Evolutionary conservation across 345 rosid species (phyloP), one percentile per base, ranked within the genome.

Genomic region (Cardiospermum halicacabum): DNA sequence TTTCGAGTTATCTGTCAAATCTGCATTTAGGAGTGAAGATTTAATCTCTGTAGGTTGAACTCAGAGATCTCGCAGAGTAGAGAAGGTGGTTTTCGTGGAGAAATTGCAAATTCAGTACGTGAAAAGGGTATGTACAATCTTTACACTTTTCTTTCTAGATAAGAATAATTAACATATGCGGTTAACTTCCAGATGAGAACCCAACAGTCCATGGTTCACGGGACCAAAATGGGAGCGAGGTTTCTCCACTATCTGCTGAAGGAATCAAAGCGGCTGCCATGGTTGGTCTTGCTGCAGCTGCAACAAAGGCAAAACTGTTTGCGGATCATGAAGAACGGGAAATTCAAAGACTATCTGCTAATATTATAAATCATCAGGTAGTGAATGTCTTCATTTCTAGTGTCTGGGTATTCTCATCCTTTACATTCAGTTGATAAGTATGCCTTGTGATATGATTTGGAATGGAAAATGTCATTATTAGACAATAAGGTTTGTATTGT

Each of bases 281-380:
- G 82, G 92, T 78, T 43, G 97, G 99, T 69, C 89, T 94, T 77
- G 76, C 96, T 66, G 96, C 97, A 68, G 96, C 99, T 50, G 97
- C 99, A 57, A 91, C 85, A 27, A 94, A 94, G 77, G 92, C 96
- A 42, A 94, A 94, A 74, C 75, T 91, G 72, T 94, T 94, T 84
- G 97, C 99, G 0, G 99, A 94, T 77, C 99, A 94, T 69, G 99
- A 94, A 75, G 99, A 94, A 67, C 87, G 99, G 2, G 99, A 94
- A 79, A 94, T 94, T 72, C 99, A 94, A 77, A 87, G 97, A 74
- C 83, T 91, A 15, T 91, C 97, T 66, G 99, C 99, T 26, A 94
- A 87, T 72, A 91, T 94, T 24, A 78, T 94, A 72, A 94, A 94
- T 72, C 91, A 94, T 75, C 97, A 94, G 95, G 99, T 87, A 78